These are phyloP conservation scores for Colletotrichum sojae DNA, from an alignment of 2,329 filamentous ascomycete species.

Conservation along the genomic window DNA sequence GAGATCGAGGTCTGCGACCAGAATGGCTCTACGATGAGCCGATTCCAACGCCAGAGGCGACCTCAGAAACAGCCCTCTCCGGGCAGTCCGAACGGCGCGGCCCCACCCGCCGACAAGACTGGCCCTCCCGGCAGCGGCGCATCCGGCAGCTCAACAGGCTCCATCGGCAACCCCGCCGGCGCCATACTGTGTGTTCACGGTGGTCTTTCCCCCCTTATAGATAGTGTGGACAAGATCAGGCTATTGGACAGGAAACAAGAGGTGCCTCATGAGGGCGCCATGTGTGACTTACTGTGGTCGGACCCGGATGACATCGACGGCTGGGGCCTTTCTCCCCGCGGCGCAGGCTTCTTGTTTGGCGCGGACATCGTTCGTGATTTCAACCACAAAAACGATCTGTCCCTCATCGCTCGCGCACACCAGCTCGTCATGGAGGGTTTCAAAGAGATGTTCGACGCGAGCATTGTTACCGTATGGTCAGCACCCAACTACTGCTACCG, in stretches of 20 bases:
- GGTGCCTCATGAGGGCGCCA: conserved; percentile 97
- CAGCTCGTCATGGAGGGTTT: conserved; percentile 99
- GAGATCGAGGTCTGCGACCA: conserved; percentile 96
- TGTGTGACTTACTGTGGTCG: conserved; percentile 98
- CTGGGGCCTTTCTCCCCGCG: conserved; percentile 94
- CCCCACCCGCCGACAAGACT: conserved; percentile 60
- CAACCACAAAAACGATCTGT: conserved; percentile 94
- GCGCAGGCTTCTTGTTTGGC: conserved; percentile 95
- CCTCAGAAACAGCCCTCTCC: conserved; percentile 43
- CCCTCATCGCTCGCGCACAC: conserved; percentile 92
- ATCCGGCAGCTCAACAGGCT: conserved; percentile 75
- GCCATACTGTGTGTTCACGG: conserved; percentile 97
- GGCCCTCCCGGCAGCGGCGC: conserved; percentile 87
- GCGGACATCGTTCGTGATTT: conserved; percentile 96
- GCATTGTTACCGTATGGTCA: conserved; percentile 98
- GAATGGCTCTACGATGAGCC: conserved; percentile 82
- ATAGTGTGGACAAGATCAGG: conserved; percentile 95
- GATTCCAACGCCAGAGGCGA: conserved; percentile 68
- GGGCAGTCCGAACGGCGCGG: conserved; percentile 48
- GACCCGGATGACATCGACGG: conserved; percentile 98
- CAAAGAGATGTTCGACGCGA: conserved; percentile 98
- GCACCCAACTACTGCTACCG: conserved; percentile 97
- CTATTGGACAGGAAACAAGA: conserved; percentile 97
- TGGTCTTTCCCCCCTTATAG: conserved; percentile 90
- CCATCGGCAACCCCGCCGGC: conserved; percentile 78